A percentile compares a stretch with the other conserved stretches of the same genome.
Evolutionary conservation across 805 yeast species (phyloP).

Genomic region (Candida namnaoensis): DNA sequence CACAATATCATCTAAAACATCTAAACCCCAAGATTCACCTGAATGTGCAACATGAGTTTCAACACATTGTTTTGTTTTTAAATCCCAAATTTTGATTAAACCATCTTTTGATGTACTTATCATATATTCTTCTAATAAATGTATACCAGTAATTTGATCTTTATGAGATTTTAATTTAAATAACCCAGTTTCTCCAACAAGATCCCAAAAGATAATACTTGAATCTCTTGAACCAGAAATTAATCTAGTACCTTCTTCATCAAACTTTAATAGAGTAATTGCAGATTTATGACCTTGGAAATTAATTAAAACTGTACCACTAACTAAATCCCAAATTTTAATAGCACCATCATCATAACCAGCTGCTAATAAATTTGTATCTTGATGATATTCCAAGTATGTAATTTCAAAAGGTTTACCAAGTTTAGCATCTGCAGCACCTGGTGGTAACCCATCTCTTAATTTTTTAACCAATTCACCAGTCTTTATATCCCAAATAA

Average conservation of each 20-base stretch:
- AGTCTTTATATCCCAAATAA: conserved; percentile 89
- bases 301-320: conserved; percentile 67
- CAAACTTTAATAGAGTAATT: conserved; percentile 63
- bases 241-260: conserved; percentile 73
- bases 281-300: conserved; percentile 90
- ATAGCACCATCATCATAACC: conserved; percentile 89
- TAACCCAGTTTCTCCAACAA: conserved; percentile 85
- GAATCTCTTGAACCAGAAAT: conserved; percentile 86
- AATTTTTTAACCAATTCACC: conserved; percentile 58
- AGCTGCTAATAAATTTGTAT: conserved; percentile 68
- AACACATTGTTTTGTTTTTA: conserved; percentile 78
- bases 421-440: conserved; percentile 60
- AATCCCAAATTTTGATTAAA: conserved; percentile 86
- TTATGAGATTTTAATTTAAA: conserved; percentile 84
- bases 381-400: conserved; percentile 47
- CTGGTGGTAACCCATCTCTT: conserved; percentile 60
- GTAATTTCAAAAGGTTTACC: conserved; percentile 56
- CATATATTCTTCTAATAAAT: conserved; percentile 51
- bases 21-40: conserved; percentile 89
- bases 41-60: conserved; percentile 93
- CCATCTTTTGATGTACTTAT: conserved; percentile 85
- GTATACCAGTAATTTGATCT: conserved; percentile 76
- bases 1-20: conserved; percentile 31
- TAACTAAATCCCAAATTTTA: conserved; percentile 84
- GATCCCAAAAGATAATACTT: conserved; percentile 85